Percentiles rank a stretch among this genome's conserved stretches.
These are phyloP conservation scores for Boechera divaricarpa DNA, from an alignment of 345 rosid species.

Conservation along the genomic window DNA sequence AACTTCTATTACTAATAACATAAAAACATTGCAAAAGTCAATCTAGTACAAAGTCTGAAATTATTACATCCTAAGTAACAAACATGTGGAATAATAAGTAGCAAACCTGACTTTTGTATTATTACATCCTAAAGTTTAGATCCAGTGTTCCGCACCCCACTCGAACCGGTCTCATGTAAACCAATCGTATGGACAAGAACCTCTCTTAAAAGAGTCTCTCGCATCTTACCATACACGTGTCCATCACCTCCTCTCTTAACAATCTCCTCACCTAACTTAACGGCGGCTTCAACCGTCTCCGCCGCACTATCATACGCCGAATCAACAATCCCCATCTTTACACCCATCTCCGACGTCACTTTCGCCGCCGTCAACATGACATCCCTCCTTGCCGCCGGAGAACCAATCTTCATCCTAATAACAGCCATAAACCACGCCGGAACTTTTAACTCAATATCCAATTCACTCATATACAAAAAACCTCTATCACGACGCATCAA, in stretches of 20 bases:
- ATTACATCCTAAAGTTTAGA: constrained; percentile 15
- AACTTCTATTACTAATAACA: too few relatives aligned
- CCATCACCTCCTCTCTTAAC: constrained; percentile 51
- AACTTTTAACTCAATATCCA: constrained; percentile 57
- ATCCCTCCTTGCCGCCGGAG: constrained; percentile 52
- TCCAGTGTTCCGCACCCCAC: constrained; percentile 8
- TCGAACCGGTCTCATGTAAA: constrained; percentile 31
- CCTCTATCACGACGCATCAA: constrained; percentile 72
- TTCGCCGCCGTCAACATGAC: constrained; percentile 59
- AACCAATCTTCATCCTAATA: constrained; percentile 50
- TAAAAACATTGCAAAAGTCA: too few relatives aligned
- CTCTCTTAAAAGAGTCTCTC: constrained; percentile 47
- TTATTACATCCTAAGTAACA: too few relatives aligned
- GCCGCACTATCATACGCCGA: constrained; percentile 53
- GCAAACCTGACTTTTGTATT: too few relatives aligned
- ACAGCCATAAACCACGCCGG: constrained; percentile 55
- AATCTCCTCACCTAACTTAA: constrained; percentile 54
- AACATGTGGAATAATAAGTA: too few relatives aligned
- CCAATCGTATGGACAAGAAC: constrained; percentile 40
- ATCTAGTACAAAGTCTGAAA: too few relatives aligned
- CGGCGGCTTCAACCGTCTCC: constrained; percentile 58
- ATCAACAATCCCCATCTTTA: constrained; percentile 58
- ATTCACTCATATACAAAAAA: constrained; percentile 74
- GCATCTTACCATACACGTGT: constrained; percentile 58
- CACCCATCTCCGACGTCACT: constrained; percentile 57